Conservation (phyloP, 331 rosid species). For the Pyracantha coccinea region DNA sequence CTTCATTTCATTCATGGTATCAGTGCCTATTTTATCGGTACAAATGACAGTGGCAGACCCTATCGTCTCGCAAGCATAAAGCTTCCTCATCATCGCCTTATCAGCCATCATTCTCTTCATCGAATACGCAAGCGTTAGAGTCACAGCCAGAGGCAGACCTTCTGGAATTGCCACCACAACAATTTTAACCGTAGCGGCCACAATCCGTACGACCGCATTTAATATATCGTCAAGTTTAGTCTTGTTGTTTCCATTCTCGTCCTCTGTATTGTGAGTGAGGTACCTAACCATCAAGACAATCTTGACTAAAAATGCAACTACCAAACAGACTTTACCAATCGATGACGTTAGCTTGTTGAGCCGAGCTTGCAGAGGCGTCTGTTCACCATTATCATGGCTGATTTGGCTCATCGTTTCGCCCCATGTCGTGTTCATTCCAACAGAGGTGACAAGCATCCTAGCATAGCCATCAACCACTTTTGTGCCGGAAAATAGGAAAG, state of each 20-base stretch:
- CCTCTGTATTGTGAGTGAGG: conserved; percentile 22
- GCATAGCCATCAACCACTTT: conserved; percentile 24
- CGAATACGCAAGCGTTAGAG: no score
- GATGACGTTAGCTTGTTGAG: conserved; percentile 17
- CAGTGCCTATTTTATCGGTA: no score
- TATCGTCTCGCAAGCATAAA: no score
- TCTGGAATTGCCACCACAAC: conserved; percentile 37
- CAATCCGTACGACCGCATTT: conserved; percentile 16
- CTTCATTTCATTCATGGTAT: no score
- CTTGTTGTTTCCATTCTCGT: conserved; percentile 20
- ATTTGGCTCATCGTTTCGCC: conserved; percentile 23
- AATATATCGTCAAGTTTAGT: conserved; percentile 15
- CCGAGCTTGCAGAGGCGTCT: conserved; percentile 20
- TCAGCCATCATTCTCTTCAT: no score
- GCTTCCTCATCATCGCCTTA: no score
- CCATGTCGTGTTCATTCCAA: conserved; percentile 24
- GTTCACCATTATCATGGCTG: conserved; percentile 9
- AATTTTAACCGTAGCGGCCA: conserved; percentile 25
- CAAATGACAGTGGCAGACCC: no score
- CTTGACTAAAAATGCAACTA: conserved; percentile 23
- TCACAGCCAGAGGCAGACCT: conserved; percentile 23
- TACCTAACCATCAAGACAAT: conserved; percentile 20
- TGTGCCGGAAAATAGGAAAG: conserved; percentile 22
- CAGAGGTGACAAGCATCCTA: conserved; percentile 21
- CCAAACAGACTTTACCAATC: conserved; percentile 22